Base-by-base conservation (phyloP, 352 stramenopile species). In the Pythium aquatile region DNA sequence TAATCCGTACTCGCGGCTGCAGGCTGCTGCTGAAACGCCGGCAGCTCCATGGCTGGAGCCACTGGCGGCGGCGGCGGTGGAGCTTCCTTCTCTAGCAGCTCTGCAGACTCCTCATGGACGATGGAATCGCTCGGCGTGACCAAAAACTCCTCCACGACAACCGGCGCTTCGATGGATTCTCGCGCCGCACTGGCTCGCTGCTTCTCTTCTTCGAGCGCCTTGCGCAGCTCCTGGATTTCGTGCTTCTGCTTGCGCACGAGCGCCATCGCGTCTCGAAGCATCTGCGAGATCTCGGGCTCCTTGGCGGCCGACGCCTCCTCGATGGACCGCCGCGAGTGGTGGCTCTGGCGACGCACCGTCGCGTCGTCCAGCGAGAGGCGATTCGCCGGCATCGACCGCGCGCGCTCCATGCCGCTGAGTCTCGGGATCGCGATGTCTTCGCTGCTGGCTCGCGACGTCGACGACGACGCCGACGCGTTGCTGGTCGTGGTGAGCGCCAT, bases 251-350 rank as follows among this genome's bases (percentile, higher is more conserved):
- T 80, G 44, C 79, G 75, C 53, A 93, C 74, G 54, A 91, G 65
- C 33, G 61, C 57, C 75, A 94, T 77, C 1, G 86, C 86, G 40
- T 91, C 84, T 7, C 73, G 75, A n/a, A 94, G 69, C 76, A 84
- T 80, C 37, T 85, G 64, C 0, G 78, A 81, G 20, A 86, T 64
- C 20, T 91, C 79, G 0, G 72, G 56, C 5, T 81, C 72, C 3
- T 79, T 58, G 28, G 61, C 58, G 28, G 55, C 42, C 56, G 35
- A 9, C 55, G 35, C 3, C 16, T 51, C 44, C n/a, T 51, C 44
- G 14, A 42, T n/a, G 1, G 40, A 29, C 6, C 56, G 40, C 6
- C 56, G 59, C 10, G 9, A 40, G 49, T n/a, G 42, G 9, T 47
- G 42, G 32, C 44, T 13, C 33, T 46, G 26, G 24, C 62, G 57